These are phyloP conservation scores for Cyclotella kingstonii DNA, from an alignment of 108 stramenopile species.

Conservation along the genomic window DNA sequence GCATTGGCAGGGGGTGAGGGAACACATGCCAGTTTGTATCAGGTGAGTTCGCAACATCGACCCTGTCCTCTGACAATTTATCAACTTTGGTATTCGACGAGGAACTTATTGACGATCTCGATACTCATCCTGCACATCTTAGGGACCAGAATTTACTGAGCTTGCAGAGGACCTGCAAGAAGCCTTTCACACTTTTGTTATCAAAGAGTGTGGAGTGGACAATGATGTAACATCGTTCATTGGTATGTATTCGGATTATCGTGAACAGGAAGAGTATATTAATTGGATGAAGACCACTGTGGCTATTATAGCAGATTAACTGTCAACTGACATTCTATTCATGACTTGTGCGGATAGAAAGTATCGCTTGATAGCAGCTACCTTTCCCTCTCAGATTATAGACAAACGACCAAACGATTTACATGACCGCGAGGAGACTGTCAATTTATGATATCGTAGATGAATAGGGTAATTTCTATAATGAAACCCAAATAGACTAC, in stretches of 20 bases:
- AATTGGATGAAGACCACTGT: constrained; percentile 36
- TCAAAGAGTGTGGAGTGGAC: constrained; percentile 61
- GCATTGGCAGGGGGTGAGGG: constrained; percentile 26
- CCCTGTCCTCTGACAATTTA: background rate
- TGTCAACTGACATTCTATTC: background rate
- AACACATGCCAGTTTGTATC: constrained; percentile 47
- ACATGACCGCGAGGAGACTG: too few species aligned
- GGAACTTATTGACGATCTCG: background rate
- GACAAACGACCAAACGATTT: too few species aligned
- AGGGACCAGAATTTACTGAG: constrained; percentile 75
- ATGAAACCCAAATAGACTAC: too few species aligned
- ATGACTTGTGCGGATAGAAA: too few species aligned
- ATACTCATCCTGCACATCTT: background rate
- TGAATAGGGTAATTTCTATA: too few species aligned
- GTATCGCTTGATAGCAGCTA: too few species aligned
- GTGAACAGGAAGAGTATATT: constrained; percentile 59
- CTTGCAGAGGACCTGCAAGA: constrained; percentile 75
- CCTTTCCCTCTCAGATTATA: too few species aligned
- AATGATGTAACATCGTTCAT: constrained; percentile 69
- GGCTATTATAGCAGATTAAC: constrained; percentile 9
- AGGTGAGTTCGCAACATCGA: constrained; percentile 21
- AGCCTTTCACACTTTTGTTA: constrained; percentile 53
- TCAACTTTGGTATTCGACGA: background rate
- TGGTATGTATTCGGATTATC: constrained; percentile 73
- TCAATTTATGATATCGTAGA: too few species aligned